Evolutionary conservation across 768 basidiomycete genomes (phyloP).

Genomic region (Rhodotorula sphaerocarpa): DNA sequence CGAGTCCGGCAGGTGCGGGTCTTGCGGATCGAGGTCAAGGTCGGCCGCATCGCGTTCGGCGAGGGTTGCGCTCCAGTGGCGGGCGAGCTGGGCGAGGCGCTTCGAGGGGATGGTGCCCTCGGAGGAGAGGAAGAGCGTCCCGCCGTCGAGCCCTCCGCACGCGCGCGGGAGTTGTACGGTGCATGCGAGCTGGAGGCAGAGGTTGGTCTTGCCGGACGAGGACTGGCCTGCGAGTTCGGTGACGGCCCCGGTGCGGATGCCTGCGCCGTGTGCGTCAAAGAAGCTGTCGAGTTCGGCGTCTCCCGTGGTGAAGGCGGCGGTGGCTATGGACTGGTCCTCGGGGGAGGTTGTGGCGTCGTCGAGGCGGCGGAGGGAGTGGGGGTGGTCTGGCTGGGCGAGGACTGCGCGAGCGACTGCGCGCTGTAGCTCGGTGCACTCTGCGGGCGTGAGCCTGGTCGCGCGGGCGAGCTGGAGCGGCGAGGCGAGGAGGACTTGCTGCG

Average conservation of each 20-base stretch:
- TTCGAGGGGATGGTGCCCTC: conserved; percentile 60
- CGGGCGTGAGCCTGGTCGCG: neutral
- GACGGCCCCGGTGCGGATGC: conserved; percentile 15
- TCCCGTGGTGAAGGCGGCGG: neutral
- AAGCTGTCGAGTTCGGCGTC: conserved; percentile 10
- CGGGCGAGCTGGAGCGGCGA: conserved; percentile 1
- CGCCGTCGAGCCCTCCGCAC: conserved; percentile 57
- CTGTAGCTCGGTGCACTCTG: conserved; percentile 7
- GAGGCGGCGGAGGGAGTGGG: neutral
- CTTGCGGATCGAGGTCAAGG: too few species aligned
- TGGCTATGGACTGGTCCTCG: too few species aligned
- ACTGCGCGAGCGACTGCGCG: conserved; percentile 11
- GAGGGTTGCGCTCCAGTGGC: conserved; percentile 38
- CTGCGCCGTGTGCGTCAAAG: neutral
- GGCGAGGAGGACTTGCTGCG: conserved; percentile 26
- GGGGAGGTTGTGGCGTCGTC: too few species aligned
- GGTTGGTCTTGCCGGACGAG: conserved; percentile 87
- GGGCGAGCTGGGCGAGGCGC: conserved; percentile 48
- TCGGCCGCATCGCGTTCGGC: neutral
- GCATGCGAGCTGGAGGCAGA: conserved; percentile 74
- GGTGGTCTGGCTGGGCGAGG: neutral
- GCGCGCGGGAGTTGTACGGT: conserved; percentile 61
- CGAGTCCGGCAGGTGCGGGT: too few species aligned
- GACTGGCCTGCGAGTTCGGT: conserved; percentile 20
- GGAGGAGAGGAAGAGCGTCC: conserved; percentile 69